A percentile compares a stretch with the other conserved stretches of the same genome.
Evolutionary conservation across 1,139 yeast genomes (phyloP).

Genomic region (Meyerozyma sp.): DNA sequence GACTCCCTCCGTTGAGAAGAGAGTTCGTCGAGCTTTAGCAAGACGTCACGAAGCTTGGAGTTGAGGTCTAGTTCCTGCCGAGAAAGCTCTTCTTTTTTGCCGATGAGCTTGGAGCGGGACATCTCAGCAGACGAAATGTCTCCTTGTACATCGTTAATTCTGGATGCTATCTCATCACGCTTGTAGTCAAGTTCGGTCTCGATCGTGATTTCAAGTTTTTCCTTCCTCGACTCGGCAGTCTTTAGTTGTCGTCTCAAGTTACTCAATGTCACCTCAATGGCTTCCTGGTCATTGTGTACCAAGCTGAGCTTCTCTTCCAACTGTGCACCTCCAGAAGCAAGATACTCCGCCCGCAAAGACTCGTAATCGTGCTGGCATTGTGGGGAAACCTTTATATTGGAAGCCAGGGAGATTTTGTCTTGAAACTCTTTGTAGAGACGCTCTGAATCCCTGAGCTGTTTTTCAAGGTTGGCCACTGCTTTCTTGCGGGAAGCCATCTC

Average conservation of each 20-base stretch:
- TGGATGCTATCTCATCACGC: constrained; percentile 27
- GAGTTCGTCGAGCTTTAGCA: constrained; percentile 62
- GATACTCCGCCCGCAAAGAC: constrained; percentile 49
- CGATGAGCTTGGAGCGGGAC: constrained; percentile 35
- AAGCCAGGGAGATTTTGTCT: constrained; percentile 22
- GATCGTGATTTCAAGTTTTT: constrained; percentile 25
- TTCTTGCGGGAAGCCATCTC: constrained; percentile 52
- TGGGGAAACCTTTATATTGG: constrained; percentile 34
- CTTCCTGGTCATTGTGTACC: constrained; percentile 40
- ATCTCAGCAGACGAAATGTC: constrained; percentile 25
- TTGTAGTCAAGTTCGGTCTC: constrained; percentile 27
- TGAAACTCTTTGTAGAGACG: constrained; percentile 40
- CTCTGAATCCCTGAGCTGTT: constrained; percentile 45
- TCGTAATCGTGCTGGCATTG: constrained; percentile 61
- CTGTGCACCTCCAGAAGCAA: constrained; percentile 54
- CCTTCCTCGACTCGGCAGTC: constrained; percentile 34
- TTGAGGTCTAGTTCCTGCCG: constrained; percentile 53
- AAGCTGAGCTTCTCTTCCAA: constrained; percentile 48
- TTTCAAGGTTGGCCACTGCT: constrained; percentile 35
- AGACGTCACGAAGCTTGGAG: constrained; percentile 58
- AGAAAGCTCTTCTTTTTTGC: constrained; percentile 40
- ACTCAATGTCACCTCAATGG: constrained; percentile 32
- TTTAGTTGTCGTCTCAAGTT: constrained; percentile 40
- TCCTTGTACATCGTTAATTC: constrained; percentile 28
- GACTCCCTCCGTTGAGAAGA: constrained; percentile 76